A percentile compares a stretch with the other conserved stretches of the same genome.
phyloP scores from a whole-genome alignment of 2,329 filamentous ascomycete species.

The Alternaria angustiovoidea region DNA sequence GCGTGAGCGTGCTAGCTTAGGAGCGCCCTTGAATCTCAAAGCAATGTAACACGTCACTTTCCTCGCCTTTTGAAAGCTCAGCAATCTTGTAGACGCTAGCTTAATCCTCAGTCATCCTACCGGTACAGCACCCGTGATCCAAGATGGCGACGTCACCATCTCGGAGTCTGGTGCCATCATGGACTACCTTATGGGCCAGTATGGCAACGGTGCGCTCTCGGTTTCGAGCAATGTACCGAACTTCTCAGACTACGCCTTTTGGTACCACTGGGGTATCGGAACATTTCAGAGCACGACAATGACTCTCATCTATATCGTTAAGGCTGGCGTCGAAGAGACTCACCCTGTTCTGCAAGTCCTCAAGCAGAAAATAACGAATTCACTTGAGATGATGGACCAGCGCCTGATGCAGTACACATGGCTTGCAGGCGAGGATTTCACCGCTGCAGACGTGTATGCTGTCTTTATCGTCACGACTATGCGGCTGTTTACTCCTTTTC shows the following conservation, averaged over 20 bases:
- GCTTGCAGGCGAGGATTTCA: constrained; percentile 68
- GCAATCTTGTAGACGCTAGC: constrained; percentile 6
- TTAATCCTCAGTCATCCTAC: constrained; percentile 36
- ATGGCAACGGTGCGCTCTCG: constrained; percentile 56
- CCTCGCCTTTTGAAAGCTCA: background rate
- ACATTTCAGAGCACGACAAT: constrained; percentile 49
- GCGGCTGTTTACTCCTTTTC: constrained; percentile 49
- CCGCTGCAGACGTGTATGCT: constrained; percentile 69
- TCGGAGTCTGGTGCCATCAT: constrained; percentile 66
- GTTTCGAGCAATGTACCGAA: constrained; percentile 29
- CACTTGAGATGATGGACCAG: constrained; percentile 16
- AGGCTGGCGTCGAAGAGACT: background rate
- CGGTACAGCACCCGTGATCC: constrained; percentile 66
- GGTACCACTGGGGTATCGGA: constrained; percentile 64
- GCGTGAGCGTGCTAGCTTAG: constrained; percentile 55
- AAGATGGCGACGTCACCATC: constrained; percentile 54
- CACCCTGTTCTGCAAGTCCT: background rate
- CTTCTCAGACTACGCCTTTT: constrained; percentile 69
- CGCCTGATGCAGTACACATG: constrained; percentile 58
- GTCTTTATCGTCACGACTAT: constrained; percentile 68
- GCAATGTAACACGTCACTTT: background rate
- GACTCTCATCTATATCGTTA: constrained; percentile 36
- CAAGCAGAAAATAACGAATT: background rate
- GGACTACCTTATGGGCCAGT: constrained; percentile 66
- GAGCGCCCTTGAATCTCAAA: constrained; percentile 31